Base-by-base conservation (phyloP, 371 early-diverging fungal species). In the Mortierella sp. region DNA sequence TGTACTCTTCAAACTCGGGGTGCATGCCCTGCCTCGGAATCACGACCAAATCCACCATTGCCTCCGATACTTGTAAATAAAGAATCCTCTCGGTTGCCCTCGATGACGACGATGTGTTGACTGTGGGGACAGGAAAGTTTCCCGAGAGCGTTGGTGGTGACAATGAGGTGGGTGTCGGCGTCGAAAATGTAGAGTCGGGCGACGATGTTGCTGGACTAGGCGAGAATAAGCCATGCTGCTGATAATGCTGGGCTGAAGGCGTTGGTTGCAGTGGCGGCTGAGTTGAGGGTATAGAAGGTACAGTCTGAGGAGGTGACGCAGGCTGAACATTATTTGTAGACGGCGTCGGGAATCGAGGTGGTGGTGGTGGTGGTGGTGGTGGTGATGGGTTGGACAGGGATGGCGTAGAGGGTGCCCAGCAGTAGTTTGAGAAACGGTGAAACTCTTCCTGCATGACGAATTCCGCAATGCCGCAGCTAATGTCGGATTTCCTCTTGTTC, bases 381-480 rank as follows among this genome's bases (percentile, higher is more conserved):
- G 74, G n/a, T n/a, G n/a, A n/a, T n/a, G n/a, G 48, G 5, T n/a
- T 68, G 52, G 26, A 58, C 31, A 9, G 63, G 8, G 48, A 39
- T 14, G 44, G 31, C 9, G 70, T 22, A 34, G 65, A 24, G 8
- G 92, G 90, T 14, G 86, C 87, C 93, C 94, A 93, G 76, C 90
- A 90, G 79, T 91, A 95, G 31, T 92, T 92, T 22, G 93, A 91
- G 44, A 86, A 91, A 66, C 95, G 84, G 71, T 91, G 90, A 73
- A 95, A 94, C 79, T 95, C 95, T 76, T 95, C 95, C 87, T 94
- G 94, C 93, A 94, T 93, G 65, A 95, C 88, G 81, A 92, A 94
- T 69, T 95, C 95, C 2, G 91, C 91, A 39, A 88, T 78, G n/a
- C 95, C 95, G 75, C 91, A 90, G 48, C 86, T 87, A 26, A 91